Evolutionary conservation across 2,329 filamentous ascomycete species (phyloP).

Genomic region (Beauveria scarabaeidicola): DNA sequence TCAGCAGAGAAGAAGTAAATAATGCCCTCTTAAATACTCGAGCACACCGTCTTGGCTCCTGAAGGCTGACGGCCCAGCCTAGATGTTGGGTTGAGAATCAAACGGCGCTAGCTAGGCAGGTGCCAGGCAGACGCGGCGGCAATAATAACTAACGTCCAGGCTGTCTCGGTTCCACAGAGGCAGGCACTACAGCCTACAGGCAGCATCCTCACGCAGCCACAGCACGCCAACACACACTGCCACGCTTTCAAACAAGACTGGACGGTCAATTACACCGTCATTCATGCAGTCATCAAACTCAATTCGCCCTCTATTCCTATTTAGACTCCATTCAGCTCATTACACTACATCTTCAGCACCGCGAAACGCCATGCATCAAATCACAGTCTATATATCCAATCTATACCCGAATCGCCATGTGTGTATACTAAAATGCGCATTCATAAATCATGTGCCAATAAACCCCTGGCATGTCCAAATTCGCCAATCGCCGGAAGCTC

Average conservation of each 20-base stretch:
- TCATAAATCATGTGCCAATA: neutral
- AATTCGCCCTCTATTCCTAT: neutral
- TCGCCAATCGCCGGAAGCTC: neutral
- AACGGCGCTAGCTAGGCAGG: neutral
- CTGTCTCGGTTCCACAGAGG: neutral
- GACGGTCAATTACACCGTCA: no score
- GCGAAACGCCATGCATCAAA: neutral
- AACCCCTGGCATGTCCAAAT: neutral
- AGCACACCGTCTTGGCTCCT: neutral
- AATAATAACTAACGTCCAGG: neutral
- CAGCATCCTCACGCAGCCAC: neutral
- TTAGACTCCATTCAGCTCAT: neutral
- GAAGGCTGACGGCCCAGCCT: neutral
- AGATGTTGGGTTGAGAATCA: neutral
- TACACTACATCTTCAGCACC: neutral
- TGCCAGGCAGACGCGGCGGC: neutral
- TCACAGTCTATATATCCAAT: constrained; percentile 8
- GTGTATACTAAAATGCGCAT: neutral
- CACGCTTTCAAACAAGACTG: neutral
- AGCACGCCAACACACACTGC: neutral
- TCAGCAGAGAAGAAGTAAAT: no score
- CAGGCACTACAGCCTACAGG: no score
- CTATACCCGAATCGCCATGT: neutral
- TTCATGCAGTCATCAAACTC: no score
- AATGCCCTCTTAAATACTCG: neutral